Evolutionary conservation across 164 flowering plant genomes (phyloP), one percentile per base, ranked within the genome.

Genomic region (Annona squamosa): DNA sequence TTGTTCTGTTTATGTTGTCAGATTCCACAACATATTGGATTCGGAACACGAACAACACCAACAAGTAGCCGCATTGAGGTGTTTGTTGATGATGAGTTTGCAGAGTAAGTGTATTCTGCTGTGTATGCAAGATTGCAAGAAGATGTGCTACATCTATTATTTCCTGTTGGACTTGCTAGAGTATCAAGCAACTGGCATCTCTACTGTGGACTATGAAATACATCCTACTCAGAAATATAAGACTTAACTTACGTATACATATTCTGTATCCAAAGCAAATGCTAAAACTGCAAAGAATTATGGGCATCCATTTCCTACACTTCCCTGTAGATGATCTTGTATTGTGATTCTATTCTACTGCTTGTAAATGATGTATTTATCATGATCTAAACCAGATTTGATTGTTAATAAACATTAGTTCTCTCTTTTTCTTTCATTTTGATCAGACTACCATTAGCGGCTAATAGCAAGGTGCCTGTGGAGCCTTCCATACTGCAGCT

Each of bases 71-170:
- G 75, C 71, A 86, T 94, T 78, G 87, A 90, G 75, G 94, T 94
- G 77, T 94, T 92, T 76, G 89, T 94, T 73, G 98, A 92, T 69
- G 97, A 91, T 43, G 97, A 90, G 77, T 91, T 85, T 82, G 72
- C 82, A 73, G 85, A 79, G 98, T 92, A 82, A 85, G 92, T 80
- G 3, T n/a, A 3, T 12, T 66, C 68, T 6, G 6, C 59, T 9
- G 13, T 52, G 59, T 10, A 52, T 6, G 59, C 13, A 2, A 52
- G 9, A 9, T 10, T 52, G 1, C 59, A 52, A 9, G 59, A 52
- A 52, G 9, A 52, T 52, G 13, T 52, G 59, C 10, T 16, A 52
- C 13, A 7, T 52, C 3, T 52, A 52, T 16, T 9, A 52, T 52
- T 52, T 52, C 59, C 13, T 52, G 9, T 3, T 52, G 59, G 13